phyloP scores from a whole-genome alignment of 2,329 filamentous ascomycete species.

The Parastagonospora nodorum region DNA sequence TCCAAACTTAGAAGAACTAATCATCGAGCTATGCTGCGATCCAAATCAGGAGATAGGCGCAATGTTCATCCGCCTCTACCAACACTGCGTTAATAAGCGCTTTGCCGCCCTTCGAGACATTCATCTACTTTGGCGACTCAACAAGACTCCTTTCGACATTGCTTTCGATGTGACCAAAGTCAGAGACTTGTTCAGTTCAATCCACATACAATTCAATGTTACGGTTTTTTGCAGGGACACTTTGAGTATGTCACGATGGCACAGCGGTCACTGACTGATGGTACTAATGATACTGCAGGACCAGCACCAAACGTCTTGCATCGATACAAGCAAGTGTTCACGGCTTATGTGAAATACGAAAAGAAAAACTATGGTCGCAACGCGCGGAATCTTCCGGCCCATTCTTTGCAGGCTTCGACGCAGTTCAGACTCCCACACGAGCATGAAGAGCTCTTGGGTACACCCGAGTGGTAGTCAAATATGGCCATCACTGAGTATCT shows the following conservation, averaged over 20 bases:
- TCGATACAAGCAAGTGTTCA: background rate
- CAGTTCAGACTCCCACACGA: background rate
- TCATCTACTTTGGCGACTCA: background rate
- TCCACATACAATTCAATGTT: background rate
- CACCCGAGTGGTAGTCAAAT: no score
- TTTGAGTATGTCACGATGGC: background rate
- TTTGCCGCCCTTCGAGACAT: background rate
- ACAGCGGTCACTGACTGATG: no score
- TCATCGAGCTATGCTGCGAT: background rate
- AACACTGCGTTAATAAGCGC: background rate
- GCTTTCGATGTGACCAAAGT: background rate
- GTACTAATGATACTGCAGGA: background rate
- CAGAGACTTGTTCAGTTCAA: background rate
- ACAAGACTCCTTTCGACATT: background rate
- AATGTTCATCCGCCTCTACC: background rate
- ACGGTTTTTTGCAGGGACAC: background rate
- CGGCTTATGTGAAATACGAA: background rate
- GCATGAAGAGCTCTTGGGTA: background rate
- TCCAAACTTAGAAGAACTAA: background rate
- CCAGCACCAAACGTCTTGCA: background rate
- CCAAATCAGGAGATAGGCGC: background rate
- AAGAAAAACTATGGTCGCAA: background rate
- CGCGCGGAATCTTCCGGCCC: background rate
- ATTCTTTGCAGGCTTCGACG: background rate
- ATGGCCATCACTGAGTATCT: no score